Percentiles rank a stretch among this genome's conserved stretches.
These are phyloP conservation scores for Paraglomus brasilianum DNA, from an alignment of 192 early-diverging fungal species.

Conservation along the genomic window DNA sequence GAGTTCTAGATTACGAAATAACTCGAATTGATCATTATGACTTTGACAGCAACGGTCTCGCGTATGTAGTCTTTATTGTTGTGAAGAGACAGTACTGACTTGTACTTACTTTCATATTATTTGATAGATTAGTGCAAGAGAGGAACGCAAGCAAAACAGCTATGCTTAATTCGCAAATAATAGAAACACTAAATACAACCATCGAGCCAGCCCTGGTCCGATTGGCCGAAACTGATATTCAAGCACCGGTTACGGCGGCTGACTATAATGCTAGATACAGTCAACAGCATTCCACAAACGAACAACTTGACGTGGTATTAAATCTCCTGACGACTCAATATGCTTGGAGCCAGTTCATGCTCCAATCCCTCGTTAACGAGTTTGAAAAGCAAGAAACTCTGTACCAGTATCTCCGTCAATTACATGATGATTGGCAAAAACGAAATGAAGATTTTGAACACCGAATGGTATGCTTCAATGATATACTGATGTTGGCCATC, in stretches of 20 bases:
- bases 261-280: slow-evolving; percentile 2
- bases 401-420: background rate
- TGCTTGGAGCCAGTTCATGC: background rate
- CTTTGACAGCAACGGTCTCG: background rate
- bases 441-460: background rate
- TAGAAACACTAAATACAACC: no score
- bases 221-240: background rate
- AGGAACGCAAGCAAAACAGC: no score
- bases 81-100: no score
- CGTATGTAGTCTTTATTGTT: background rate
- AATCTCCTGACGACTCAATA: slow-evolving; percentile 19
- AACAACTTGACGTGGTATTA: slow-evolving; percentile 1
- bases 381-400: slow-evolving; percentile 16
- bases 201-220: background rate
- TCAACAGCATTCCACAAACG: background rate
- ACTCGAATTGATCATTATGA: background rate
- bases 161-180: no score
- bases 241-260: slow-evolving; percentile 12
- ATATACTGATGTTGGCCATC: no score
- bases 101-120: no score
- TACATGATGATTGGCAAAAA: slow-evolving; percentile 9
- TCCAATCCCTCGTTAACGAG: slow-evolving; percentile 5
- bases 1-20: slow-evolving; percentile 11
- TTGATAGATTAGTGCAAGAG: no score
- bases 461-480: background rate